Base-by-base conservation (phyloP, 768 basidiomycete genomes). In the Amanita jacksonii region DNA sequence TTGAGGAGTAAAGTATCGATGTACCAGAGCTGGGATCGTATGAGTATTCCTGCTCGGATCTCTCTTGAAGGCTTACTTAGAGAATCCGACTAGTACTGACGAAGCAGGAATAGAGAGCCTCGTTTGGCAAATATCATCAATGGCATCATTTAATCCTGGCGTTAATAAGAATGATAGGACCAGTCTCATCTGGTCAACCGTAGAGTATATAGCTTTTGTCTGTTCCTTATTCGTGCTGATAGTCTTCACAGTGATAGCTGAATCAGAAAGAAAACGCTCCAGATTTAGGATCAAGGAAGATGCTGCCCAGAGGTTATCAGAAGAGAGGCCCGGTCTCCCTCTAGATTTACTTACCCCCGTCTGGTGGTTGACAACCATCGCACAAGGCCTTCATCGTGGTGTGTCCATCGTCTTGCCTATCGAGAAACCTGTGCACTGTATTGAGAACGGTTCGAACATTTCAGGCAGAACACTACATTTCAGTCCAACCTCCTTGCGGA, bases 401-500 rank as follows among this genome's bases (percentile, higher is more conserved):
- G 15, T 30, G n/a, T 4, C 28, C 40, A 37, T 43, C 35, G 20
- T 45, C 39, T 27, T 37, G 44, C 15, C 19, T 19, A 20, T 32
- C 36, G 43, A 49, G 0, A 36, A 51, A 34, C 52, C 52, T 18
- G 56, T 6, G 27, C 43, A 9, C 63, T 46, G 5, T 51, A 48
- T 18, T 45, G 6, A 45, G 20, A 18, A 25, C 18, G n/a, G 25
- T 33, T 28, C 12, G 19, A 23, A 12, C 10, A 16, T 23, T 8
- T 10, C 4, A 38, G n/a, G 7, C 6, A 13, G 22, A 22, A 31
- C 8, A 28, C 22, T 53, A 93, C 94, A 85, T 54, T 41, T 79
- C 70, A 13, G 62, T 60, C 94, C 93, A 98, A 1, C 74, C 76
- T 0, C 82, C 81, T 55, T 85, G 73, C 1, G 56, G 58, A 4